Evolutionary conservation across 768 basidiomycete genomes (phyloP).

Genomic region (Amanita subjunquillea): DNA sequence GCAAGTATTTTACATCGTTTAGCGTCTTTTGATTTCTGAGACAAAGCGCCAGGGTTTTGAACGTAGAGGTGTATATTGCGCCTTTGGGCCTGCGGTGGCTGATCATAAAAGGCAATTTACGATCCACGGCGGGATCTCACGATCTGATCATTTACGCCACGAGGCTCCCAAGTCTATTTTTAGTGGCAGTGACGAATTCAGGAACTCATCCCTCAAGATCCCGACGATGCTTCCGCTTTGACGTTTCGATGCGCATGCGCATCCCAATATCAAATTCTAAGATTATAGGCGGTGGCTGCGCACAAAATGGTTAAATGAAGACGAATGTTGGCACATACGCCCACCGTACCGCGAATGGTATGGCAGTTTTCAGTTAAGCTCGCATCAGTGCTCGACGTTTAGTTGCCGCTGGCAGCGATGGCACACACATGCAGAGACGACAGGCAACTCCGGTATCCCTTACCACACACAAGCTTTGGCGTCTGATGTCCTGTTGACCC

Average conservation of each 20-base stretch:
- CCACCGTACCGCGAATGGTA: background rate
- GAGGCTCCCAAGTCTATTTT: constrained; percentile 2
- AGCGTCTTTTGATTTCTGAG: background rate
- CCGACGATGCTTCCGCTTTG: background rate
- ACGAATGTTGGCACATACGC: background rate
- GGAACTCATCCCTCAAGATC: background rate
- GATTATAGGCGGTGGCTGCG: background rate
- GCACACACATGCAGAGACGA: background rate
- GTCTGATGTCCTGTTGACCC: too few species aligned
- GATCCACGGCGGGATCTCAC: constrained; percentile 2
- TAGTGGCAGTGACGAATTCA: background rate
- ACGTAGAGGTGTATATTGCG: background rate
- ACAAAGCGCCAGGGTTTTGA: background rate
- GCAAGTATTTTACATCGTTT: background rate
- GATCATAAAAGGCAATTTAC: background rate
- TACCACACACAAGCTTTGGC: too few species aligned
- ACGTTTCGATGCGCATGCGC: background rate
- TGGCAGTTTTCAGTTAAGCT: background rate
- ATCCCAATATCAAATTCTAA: background rate
- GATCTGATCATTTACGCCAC: background rate
- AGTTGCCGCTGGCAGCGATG: background rate
- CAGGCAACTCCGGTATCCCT: too few species aligned
- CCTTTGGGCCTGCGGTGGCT: background rate
- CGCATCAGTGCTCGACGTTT: background rate
- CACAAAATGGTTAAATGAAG: background rate